phyloP scores from a whole-genome alignment of 2,329 filamentous ascomycete species.

The Exophiala lecanii-corni region DNA sequence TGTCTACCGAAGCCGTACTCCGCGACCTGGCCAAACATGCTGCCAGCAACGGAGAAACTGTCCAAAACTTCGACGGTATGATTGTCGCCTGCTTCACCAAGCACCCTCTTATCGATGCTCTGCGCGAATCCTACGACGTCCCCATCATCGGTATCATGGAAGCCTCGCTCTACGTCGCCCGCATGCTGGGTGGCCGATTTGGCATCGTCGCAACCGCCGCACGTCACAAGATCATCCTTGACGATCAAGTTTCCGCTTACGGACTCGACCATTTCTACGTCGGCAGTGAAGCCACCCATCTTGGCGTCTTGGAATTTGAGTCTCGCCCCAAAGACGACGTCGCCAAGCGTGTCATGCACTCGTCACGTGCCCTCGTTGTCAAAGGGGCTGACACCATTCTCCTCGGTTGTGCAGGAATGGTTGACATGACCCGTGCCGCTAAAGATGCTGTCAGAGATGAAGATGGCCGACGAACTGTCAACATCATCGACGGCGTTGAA shows the following conservation, averaged over 20 bases:
- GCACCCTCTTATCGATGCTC: constrained; percentile 44
- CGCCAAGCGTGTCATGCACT: constrained; percentile 35
- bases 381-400: constrained; percentile 41
- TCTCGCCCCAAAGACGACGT: constrained; percentile 35
- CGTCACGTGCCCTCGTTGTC: constrained; percentile 37
- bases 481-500: constrained; percentile 50
- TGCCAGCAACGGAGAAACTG: constrained; percentile 32
- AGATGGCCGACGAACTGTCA: constrained; percentile 33
- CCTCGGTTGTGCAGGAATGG: constrained; percentile 49
- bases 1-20: constrained; percentile 47
- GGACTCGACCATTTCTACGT: constrained; percentile 41
- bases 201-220: constrained; percentile 42
- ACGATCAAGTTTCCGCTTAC: constrained; percentile 39
- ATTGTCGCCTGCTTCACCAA: constrained; percentile 48
- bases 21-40: constrained; percentile 40
- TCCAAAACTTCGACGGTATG: constrained; percentile 43
- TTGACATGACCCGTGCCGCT: constrained; percentile 42
- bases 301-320: constrained; percentile 45
- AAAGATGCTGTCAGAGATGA: constrained; percentile 44
- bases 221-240: constrained; percentile 38
- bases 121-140: constrained; percentile 43
- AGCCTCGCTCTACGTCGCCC: constrained; percentile 45
- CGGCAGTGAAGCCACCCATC: constrained; percentile 39
- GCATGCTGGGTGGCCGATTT: constrained; percentile 46
- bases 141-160: constrained; percentile 51